These are phyloP conservation scores for Labyrinthula sp. DNA, from an alignment of 352 stramenopile species.

Conservation along the genomic window DNA sequence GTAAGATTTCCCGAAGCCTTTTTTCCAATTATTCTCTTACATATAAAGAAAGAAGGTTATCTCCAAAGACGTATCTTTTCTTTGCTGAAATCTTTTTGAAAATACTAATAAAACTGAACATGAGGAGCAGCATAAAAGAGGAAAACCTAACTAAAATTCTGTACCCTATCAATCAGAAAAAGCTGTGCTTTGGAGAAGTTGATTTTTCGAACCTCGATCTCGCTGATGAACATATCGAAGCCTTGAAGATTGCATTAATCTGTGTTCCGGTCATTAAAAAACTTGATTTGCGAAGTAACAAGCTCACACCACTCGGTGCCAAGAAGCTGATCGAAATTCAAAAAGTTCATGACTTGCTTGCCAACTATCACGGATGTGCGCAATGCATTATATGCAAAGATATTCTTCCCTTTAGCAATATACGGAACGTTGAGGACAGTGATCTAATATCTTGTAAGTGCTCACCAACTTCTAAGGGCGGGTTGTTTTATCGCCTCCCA, in stretches of 20 bases:
- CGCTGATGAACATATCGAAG: slow-evolving; percentile 4
- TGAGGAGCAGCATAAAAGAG: too few species aligned
- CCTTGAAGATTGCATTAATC: slow-evolving; percentile 11
- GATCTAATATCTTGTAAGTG: slow-evolving; percentile 6
- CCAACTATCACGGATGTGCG: slow-evolving; percentile 16
- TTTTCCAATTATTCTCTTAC: slow-evolving; percentile 3
- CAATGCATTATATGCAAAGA: slow-evolving; percentile 8
- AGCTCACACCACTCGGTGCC: slow-evolving; percentile 14
- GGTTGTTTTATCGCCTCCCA: slow-evolving; percentile 12
- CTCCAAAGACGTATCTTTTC: slow-evolving; percentile 8
- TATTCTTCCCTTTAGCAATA: slow-evolving; percentile 10
- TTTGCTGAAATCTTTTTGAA: slow-evolving; percentile 18
- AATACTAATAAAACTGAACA: too few species aligned
- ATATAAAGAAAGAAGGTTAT: slow-evolving; percentile 11
- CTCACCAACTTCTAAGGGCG: slow-evolving; percentile 11
- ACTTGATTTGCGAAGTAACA: slow-evolving; percentile 14
- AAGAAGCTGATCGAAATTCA: not conserved
- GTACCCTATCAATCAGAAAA: too few species aligned
- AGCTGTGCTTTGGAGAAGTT: slow-evolving; percentile 18
- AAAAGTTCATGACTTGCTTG: slow-evolving; percentile 10
- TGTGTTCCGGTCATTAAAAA: slow-evolving; percentile 13
- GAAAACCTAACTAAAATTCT: too few species aligned
- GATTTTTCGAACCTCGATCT: slow-evolving; percentile 19
- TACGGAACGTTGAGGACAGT: too few species aligned
- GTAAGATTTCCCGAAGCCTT: too few species aligned